Conservation (phyloP, 208 protist species). For the Trypanosoma platydactyli region DNA sequence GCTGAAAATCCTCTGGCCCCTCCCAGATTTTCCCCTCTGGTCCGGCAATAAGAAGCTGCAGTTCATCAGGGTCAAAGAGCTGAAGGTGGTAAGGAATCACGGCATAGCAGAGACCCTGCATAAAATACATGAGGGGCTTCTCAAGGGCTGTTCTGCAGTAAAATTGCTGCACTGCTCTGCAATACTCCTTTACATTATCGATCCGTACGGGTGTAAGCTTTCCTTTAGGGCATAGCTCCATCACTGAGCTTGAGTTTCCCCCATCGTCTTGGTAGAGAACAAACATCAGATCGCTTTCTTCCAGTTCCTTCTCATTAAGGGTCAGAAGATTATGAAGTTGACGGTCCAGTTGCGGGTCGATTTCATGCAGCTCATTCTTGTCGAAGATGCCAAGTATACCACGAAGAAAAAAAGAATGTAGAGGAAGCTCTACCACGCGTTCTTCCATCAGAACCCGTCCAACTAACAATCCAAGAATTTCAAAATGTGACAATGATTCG, state of each 20-base stretch:
- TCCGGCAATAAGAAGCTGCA: conserved; percentile 55
- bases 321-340: conserved; percentile 35
- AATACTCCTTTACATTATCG: conserved; percentile 56
- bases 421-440: conserved; percentile 44
- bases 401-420: conserved; percentile 64
- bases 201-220: conserved; percentile 24
- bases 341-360: conserved; percentile 52
- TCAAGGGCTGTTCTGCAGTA: conserved; percentile 37
- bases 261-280: conserved; percentile 42
- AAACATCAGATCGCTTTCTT: conserved; percentile 54
- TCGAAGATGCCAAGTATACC: conserved; percentile 46
- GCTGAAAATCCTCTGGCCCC: conserved; percentile 42
- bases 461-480: conserved; percentile 64
- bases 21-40: conserved; percentile 61
- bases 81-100: conserved; percentile 52
- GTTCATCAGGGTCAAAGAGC: conserved; percentile 61
- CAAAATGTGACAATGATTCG: conserved; percentile 49
- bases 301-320: conserved; percentile 42
- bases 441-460: conserved; percentile 61
- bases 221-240: conserved; percentile 33
- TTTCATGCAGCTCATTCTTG: conserved; percentile 13
- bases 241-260: neutral
- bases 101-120: conserved; percentile 45
- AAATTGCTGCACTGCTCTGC: conserved; percentile 34
- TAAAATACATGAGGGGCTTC: conserved; percentile 41